Conservation (phyloP, 2,329 filamentous ascomycete genomes). For the Verticillium dahliae region DNA sequence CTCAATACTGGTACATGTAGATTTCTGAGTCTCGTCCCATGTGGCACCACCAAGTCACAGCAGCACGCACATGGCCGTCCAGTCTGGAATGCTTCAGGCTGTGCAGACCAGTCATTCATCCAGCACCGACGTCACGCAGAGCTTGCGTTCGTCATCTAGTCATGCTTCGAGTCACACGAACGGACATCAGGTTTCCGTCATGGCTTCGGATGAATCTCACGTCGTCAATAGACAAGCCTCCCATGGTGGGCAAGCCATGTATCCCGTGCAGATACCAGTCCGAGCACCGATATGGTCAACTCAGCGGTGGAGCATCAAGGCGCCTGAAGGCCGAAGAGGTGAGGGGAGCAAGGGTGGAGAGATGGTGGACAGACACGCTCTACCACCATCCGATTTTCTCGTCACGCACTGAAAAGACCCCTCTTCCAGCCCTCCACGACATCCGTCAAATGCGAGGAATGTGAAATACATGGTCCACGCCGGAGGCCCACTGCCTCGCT, state of each 20-base stretch:
- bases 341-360: neutral
- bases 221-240: neutral
- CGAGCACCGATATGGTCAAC: neutral
- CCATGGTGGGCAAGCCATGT: neutral
- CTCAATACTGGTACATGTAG: neutral
- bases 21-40: neutral
- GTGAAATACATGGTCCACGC: neutral
- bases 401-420: neutral
- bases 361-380: neutral
- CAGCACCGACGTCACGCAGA: neutral
- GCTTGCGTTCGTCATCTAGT: neutral
- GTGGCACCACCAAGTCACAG: neutral
- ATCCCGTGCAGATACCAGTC: neutral
- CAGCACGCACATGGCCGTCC: neutral
- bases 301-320: neutral
- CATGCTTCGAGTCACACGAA: neutral
- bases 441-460: neutral
- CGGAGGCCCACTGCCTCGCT: neutral
- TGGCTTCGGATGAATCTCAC: neutral
- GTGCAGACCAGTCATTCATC: neutral
- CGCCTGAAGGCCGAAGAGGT: neutral
- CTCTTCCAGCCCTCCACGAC: neutral
- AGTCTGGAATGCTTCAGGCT: neutral
- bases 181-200: neutral
- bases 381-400: neutral